Evolutionary conservation across 805 yeast genomes (phyloP).

Genomic region (Myxozyma neglecta): DNA sequence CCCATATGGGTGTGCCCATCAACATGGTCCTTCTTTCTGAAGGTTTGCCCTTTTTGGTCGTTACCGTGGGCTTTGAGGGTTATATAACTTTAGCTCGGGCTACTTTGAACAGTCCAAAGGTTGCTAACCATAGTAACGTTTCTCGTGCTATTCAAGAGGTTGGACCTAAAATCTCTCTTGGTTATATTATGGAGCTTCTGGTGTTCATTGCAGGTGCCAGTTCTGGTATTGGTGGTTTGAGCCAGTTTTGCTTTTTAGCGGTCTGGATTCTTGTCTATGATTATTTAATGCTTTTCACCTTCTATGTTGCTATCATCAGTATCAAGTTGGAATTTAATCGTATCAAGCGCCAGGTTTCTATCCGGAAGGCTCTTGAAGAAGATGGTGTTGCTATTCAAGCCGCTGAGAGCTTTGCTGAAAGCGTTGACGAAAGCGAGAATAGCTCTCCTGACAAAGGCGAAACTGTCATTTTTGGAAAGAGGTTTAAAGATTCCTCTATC

Average conservation of each 20-base stretch:
- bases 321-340: constrained; percentile 84
- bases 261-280: constrained; percentile 71
- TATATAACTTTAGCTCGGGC: constrained; percentile 65
- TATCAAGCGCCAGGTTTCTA: constrained; percentile 76
- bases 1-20: constrained; percentile 57
- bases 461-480: constrained; percentile 21
- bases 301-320: constrained; percentile 78
- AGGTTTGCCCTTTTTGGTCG: constrained; percentile 90
- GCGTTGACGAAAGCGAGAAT: constrained; percentile 27
- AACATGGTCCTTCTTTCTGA: constrained; percentile 77
- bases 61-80: constrained; percentile 87
- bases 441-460: constrained; percentile 7
- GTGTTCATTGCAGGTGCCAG: constrained; percentile 60
- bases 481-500: constrained; percentile 29
- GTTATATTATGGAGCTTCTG: constrained; percentile 68
- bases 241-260: constrained; percentile 76
- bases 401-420: constrained; percentile 66
- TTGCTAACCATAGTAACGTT: constrained; percentile 31
- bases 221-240: constrained; percentile 68
- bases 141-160: constrained; percentile 47
- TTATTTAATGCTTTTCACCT: constrained; percentile 70
- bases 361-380: constrained; percentile 82
- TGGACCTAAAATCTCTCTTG: constrained; percentile 61
- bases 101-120: constrained; percentile 40
- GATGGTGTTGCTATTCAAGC: constrained; percentile 79